phyloP scores from a whole-genome alignment of 805 yeast species.

The Candida dendrica region DNA sequence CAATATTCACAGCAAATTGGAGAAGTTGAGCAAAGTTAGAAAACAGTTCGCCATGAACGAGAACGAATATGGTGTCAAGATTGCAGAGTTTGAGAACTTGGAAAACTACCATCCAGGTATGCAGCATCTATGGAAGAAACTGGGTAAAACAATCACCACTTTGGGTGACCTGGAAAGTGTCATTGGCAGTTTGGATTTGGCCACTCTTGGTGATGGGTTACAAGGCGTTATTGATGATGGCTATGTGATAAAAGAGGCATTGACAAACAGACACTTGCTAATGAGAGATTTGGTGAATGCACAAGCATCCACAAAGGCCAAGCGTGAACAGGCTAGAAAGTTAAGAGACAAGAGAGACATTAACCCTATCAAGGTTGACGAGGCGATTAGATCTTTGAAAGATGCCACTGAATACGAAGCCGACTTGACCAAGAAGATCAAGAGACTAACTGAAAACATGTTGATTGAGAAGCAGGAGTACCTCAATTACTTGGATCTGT shows the following conservation, averaged over 20 bases:
- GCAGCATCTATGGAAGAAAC: conserved; percentile 70
- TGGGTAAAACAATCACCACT: conserved; percentile 59
- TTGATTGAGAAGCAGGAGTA: conserved; percentile 62
- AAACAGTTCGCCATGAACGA: conserved; percentile 47
- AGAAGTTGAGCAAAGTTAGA: conserved; percentile 40
- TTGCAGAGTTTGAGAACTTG: conserved; percentile 30
- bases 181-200: conserved; percentile 64
- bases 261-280: conserved; percentile 84
- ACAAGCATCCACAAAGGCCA: conserved; percentile 62
- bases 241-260: conserved; percentile 82
- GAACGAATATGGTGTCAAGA: conserved; percentile 40
- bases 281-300: conserved; percentile 86
- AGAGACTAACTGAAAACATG: conserved; percentile 82
- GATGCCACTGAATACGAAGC: conserved; percentile 72
- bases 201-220: conserved; percentile 71
- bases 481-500: conserved; percentile 47
- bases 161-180: conserved; percentile 74
- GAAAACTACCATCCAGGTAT: conserved; percentile 63
- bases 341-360: conserved; percentile 66
- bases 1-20: conserved; percentile 47
- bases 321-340: conserved; percentile 64
- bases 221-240: conserved; percentile 63
- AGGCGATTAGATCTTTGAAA: conserved; percentile 74
- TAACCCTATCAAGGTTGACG: conserved; percentile 86
- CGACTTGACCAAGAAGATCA: conserved; percentile 66